Evolutionary conservation across 164 flowering plant species (phyloP).

Genomic region (Echeveria elegans): DNA sequence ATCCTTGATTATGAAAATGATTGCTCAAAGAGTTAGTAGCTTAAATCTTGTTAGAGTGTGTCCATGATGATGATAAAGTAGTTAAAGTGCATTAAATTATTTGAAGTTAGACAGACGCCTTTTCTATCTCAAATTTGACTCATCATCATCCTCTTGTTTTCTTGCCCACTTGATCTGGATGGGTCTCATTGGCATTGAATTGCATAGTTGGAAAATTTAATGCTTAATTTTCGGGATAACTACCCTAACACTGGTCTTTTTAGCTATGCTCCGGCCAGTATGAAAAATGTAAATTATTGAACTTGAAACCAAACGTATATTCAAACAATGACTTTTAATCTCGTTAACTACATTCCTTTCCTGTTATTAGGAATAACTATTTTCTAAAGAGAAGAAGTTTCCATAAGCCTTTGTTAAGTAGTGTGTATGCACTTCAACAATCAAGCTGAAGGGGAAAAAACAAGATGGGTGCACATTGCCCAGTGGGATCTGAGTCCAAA

Average conservation of each 20-base stretch:
- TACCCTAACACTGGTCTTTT: neutral
- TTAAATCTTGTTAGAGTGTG: neutral
- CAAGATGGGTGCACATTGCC: too few relatives aligned
- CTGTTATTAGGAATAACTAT: too few relatives aligned
- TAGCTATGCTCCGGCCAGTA: too few relatives aligned
- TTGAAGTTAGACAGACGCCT: constrained; percentile 5
- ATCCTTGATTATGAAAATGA: constrained; percentile 1
- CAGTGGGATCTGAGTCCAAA: too few relatives aligned
- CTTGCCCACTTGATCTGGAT: constrained; percentile 2
- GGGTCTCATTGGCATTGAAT: neutral
- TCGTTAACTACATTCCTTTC: too few relatives aligned
- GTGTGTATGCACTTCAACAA: too few relatives aligned
- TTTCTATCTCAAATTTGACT: constrained; percentile 5
- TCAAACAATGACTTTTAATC: too few relatives aligned
- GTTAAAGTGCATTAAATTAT: constrained; percentile 5
- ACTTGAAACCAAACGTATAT: too few relatives aligned
- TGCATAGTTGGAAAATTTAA: neutral
- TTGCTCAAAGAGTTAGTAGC: neutral
- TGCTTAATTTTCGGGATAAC: neutral
- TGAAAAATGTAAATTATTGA: too few relatives aligned
- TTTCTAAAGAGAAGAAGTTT: too few relatives aligned
- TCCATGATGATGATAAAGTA: neutral
- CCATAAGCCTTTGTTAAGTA: too few relatives aligned
- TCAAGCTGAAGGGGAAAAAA: too few relatives aligned
- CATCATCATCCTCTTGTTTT: neutral